These are phyloP conservation scores for Tetrahymena elliotti DNA, from an alignment of 73 alveolate species.

Conservation along the genomic window DNA sequence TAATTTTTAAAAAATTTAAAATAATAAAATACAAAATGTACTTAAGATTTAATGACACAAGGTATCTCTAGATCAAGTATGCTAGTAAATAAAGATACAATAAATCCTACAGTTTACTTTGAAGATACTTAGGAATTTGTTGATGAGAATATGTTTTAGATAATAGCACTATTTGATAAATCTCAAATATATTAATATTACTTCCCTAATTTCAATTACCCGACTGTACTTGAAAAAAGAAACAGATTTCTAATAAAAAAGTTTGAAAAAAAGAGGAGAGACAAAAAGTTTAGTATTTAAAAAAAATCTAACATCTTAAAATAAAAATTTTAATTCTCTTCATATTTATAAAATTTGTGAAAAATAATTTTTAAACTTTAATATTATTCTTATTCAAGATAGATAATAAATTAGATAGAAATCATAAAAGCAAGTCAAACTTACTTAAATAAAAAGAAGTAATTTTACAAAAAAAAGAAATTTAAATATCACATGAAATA, in stretches of 20 bases:
- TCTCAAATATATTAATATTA: background rate
- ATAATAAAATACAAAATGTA: too few relatives aligned
- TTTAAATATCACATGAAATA: too few relatives aligned
- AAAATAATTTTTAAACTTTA: too few relatives aligned
- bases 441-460: too few relatives aligned
- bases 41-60: background rate
- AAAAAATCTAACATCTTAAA: background rate
- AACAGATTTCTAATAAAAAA: background rate
- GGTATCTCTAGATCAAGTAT: background rate
- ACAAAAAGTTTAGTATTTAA: background rate
- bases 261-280: background rate
- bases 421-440: too few relatives aligned
- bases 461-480: too few relatives aligned
- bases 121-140: background rate
- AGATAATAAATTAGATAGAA: too few relatives aligned
- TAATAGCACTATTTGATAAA: background rate
- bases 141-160: background rate
- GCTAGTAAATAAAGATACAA: background rate
- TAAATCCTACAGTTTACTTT: background rate
- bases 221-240: background rate
- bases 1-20: too few relatives aligned
- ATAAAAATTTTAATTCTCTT: background rate
- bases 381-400: too few relatives aligned
- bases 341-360: background rate
- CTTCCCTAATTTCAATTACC: background rate